phyloP scores from a whole-genome alignment of 257 asterid genomes.

The Ophiorrhiza pumila region DNA sequence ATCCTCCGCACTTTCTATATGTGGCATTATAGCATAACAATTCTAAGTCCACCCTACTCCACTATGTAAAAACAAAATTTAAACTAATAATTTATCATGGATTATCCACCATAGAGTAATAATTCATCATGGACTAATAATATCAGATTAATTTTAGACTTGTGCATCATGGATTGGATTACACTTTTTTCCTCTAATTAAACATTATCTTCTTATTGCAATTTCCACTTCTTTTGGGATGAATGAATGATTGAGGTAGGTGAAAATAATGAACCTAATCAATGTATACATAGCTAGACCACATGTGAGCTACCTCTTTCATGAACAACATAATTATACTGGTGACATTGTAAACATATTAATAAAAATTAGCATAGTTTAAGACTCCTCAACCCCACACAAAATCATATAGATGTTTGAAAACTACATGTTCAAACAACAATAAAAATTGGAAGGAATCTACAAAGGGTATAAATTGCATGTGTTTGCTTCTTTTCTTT shows the following conservation, averaged over 20 bases:
- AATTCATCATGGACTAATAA: too few relatives aligned
- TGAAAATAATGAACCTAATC: constrained; percentile 28
- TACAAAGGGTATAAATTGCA: neutral
- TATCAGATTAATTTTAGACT: too few relatives aligned
- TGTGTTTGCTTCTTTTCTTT: constrained; percentile 19
- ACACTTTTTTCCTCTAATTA: neutral
- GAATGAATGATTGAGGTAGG: constrained; percentile 39
- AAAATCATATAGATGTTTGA: neutral
- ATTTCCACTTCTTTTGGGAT: constrained; percentile 5
- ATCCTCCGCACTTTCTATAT: too few relatives aligned
- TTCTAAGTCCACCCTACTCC: too few relatives aligned
- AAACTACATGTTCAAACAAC: neutral
- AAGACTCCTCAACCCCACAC: neutral
- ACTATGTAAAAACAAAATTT: too few relatives aligned
- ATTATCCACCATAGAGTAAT: too few relatives aligned
- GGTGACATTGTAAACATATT: neutral
- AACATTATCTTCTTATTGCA: neutral
- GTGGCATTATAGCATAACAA: too few relatives aligned
- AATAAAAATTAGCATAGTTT: neutral
- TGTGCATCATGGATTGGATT: too few relatives aligned
- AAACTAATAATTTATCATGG: too few relatives aligned
- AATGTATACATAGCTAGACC: neutral
- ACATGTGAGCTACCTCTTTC: constrained; percentile 20
- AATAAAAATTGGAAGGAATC: constrained; percentile 8
- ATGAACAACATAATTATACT: constrained; percentile 5